These are phyloP conservation scores for Colletotrichum cordylinicola DNA, from an alignment of 2,329 filamentous ascomycete species.

Conservation along the genomic window DNA sequence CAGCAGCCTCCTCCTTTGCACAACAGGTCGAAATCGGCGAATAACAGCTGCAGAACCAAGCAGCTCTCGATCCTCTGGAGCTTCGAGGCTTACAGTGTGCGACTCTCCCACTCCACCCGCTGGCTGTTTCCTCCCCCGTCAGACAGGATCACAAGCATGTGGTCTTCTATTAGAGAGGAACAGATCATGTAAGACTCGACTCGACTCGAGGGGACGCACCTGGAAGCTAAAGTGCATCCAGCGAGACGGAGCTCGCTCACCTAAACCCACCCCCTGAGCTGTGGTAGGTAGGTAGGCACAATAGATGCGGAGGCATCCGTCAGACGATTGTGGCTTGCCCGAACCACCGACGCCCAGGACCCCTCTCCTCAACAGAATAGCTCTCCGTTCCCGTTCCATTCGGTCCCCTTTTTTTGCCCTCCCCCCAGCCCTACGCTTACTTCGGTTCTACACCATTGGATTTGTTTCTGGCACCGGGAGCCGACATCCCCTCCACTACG, in stretches of 20 bases:
- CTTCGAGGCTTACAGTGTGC: background rate
- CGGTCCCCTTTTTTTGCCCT: background rate
- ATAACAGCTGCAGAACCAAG: background rate
- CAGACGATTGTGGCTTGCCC: conserved; percentile 1
- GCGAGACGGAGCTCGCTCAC: background rate
- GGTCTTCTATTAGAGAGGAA: background rate
- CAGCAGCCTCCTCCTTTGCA: conserved; percentile 4
- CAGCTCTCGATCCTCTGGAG: background rate
- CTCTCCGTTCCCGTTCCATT: background rate
- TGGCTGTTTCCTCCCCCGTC: background rate
- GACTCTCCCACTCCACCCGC: background rate
- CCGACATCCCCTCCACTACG: background rate
- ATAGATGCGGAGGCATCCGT: background rate
- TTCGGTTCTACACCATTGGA: background rate
- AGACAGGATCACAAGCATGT: conserved; percentile 8
- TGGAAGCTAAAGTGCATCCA: background rate
- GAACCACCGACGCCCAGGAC: background rate
- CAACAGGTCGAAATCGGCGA: conserved; percentile 6
- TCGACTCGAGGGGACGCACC: background rate
- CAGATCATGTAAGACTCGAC: background rate
- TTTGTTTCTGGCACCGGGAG: background rate
- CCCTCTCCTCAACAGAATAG: background rate
- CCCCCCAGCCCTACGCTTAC: conserved; percentile 12
- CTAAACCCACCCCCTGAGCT: conserved; percentile 10
- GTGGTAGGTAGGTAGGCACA: background rate